Evolutionary conservation across 352 stramenopile species (phyloP).

Genomic region (Globisporangium barbulae): DNA sequence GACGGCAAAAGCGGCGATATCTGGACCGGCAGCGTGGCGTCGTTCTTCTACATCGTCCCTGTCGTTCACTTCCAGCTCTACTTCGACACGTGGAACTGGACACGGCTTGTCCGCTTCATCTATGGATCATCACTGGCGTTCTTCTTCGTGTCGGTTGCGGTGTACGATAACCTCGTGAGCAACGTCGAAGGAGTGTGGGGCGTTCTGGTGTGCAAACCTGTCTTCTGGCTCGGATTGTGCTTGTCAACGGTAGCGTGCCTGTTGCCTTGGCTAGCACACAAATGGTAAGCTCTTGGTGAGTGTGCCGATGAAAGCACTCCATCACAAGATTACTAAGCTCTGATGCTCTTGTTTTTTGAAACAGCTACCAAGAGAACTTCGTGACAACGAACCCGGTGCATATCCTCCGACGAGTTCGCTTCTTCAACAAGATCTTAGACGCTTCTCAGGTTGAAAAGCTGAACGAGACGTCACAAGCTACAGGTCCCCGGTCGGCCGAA

Average conservation of each 20-base stretch:
- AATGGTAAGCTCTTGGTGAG: conserved; percentile 39
- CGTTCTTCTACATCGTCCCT: conserved; percentile 92
- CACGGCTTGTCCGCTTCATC: conserved; percentile 29
- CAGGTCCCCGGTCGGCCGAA: conserved; percentile 1
- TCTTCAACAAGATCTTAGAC: conserved; percentile 75
- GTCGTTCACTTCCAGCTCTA: conserved; percentile 90
- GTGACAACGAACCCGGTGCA: conserved; percentile 66
- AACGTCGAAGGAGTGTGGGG: conserved; percentile 49
- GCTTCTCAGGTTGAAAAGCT: conserved; percentile 33
- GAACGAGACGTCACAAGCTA: conserved; percentile 16
- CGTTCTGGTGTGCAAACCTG: conserved; percentile 24
- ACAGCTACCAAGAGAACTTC: conserved; percentile 78
- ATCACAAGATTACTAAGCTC: neutral
- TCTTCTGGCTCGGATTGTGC: conserved; percentile 65
- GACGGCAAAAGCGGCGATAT: conserved; percentile 57
- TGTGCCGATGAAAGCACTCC: no score
- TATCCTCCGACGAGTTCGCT: conserved; percentile 62
- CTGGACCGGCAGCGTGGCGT: conserved; percentile 88
- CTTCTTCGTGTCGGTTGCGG: conserved; percentile 43
- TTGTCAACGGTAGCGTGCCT: conserved; percentile 42
- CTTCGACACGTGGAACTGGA: conserved; percentile 82
- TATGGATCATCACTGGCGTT: conserved; percentile 51
- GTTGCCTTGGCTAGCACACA: conserved; percentile 57
- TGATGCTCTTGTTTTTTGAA: neutral
- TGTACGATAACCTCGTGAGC: conserved; percentile 54